Percentiles rank a stretch among this genome's conserved stretches.
These are phyloP conservation scores for Vigna mungo DNA, from an alignment of 306 rosid genomes.

Conservation along the genomic window DNA sequence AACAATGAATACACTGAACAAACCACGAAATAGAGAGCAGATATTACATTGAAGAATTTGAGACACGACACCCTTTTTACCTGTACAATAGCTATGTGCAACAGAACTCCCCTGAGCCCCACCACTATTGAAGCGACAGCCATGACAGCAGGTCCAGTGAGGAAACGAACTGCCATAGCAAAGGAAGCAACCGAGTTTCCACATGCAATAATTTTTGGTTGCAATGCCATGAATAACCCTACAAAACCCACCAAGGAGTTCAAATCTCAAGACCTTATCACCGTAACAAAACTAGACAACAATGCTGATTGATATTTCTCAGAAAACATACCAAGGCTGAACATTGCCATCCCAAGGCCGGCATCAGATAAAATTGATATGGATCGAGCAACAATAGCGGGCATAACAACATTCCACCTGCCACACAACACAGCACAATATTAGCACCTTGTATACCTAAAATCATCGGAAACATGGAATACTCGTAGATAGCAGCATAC, in stretches of 20 bases:
- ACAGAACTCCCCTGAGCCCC: slow-evolving; percentile 72
- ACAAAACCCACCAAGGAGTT: slow-evolving; percentile 25
- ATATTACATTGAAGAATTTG: not conserved
- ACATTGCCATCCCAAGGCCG: slow-evolving; percentile 97
- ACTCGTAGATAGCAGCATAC: slow-evolving; percentile 43
- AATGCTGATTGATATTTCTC: not conserved
- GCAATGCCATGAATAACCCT: slow-evolving; percentile 94
- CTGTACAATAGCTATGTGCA: slow-evolving; percentile 91
- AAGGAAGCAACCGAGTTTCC: slow-evolving; percentile 78
- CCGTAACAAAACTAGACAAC: not conserved
- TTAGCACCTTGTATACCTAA: not conserved
- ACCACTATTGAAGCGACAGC: slow-evolving; percentile 74
- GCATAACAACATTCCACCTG: slow-evolving; percentile 86
- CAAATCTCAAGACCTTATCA: too few relatives aligned
- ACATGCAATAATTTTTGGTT: slow-evolving; percentile 80
- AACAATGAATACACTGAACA: not conserved
- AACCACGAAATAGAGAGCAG: not conserved
- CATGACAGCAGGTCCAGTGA: slow-evolving; percentile 82
- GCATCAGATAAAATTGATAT: slow-evolving; percentile 80
- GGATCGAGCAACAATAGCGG: slow-evolving; percentile 73
- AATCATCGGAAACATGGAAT: not conserved
- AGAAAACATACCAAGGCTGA: slow-evolving; percentile 72
- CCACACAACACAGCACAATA: not conserved
- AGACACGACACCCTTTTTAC: slow-evolving; percentile 35
- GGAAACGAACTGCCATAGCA: slow-evolving; percentile 83